Evolutionary conservation across 441 rosid species (phyloP).

Genomic region (Breynia disticha): DNA sequence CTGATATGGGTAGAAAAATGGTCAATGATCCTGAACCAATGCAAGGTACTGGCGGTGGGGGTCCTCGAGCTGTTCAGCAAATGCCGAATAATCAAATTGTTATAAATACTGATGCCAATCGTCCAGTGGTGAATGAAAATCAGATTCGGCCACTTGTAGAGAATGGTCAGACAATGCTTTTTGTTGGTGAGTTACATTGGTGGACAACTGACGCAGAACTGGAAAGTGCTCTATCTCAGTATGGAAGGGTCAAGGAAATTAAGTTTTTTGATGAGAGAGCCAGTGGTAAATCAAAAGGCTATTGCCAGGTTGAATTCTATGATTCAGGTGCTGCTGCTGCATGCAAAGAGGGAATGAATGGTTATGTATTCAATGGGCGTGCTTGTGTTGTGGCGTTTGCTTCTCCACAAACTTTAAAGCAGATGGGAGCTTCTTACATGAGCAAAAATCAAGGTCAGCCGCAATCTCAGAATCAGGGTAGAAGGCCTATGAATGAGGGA

Average conservation of each 20-base stretch:
- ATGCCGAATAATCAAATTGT: conserved; percentile 40
- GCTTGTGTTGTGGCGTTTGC: conserved; percentile 97
- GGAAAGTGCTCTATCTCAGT: conserved; percentile 66
- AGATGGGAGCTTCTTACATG: conserved; percentile 69
- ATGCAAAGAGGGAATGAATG: conserved; percentile 95
- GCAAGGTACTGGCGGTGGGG: conserved; percentile 33
- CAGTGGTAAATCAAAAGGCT: conserved; percentile 91
- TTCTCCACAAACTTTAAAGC: conserved; percentile 72
- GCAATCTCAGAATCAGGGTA: conserved; percentile 50
- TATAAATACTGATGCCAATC: conserved; percentile 37
- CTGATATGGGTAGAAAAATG: conserved; percentile 32
- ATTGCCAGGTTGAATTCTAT: conserved; percentile 85
- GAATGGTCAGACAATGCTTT: conserved; percentile 74
- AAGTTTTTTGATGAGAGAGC: conserved; percentile 90
- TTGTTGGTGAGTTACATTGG: conserved; percentile 96
- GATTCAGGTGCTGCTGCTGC: conserved; percentile 59
- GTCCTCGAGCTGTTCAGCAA: conserved; percentile 38
- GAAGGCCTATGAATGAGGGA: conserved; percentile 60
- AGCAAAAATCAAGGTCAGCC: conserved; percentile 59
- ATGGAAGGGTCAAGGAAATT: conserved; percentile 79
- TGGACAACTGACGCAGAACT: conserved; percentile 98
- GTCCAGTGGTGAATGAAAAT: conserved; percentile 44
- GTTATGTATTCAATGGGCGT: conserved; percentile 67
- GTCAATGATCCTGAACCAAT: conserved; percentile 37
- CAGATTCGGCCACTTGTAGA: conserved; percentile 51